phyloP scores from a whole-genome alignment of 768 basidiomycete species.

The Leccinellum luteum region DNA sequence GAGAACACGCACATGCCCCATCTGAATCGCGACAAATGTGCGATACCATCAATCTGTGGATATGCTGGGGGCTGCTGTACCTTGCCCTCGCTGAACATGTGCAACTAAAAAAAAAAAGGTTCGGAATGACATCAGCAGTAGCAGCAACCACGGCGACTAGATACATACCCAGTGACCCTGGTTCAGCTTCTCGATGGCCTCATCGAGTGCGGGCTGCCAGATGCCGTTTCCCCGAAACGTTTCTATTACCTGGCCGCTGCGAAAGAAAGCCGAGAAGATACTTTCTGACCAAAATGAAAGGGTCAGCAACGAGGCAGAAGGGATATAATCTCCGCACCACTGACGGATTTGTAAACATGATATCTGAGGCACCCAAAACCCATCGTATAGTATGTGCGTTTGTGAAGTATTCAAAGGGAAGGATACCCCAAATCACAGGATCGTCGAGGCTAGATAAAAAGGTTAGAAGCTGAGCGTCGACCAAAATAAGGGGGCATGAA shows the following conservation, averaged over 20 bases:
- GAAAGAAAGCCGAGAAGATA: conserved; percentile 81
- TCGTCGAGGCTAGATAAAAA: conserved; percentile 63
- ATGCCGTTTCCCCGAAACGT: conserved; percentile 90
- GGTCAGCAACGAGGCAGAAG: conserved; percentile 12
- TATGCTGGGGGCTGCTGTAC: conserved; percentile 72
- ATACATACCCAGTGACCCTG: conserved; percentile 79
- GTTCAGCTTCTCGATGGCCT: conserved; percentile 78
- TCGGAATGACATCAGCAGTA: background rate
- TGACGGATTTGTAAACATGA: conserved; percentile 93
- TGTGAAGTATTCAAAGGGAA: conserved; percentile 64
- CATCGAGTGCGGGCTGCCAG: conserved; percentile 81
- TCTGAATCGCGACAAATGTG: conserved; percentile 74
- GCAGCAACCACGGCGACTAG: background rate
- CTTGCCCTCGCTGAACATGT: conserved; percentile 88
- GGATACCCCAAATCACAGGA: conserved; percentile 83
- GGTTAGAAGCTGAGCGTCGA: conserved; percentile 4
- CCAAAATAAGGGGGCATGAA: conserved; percentile 11
- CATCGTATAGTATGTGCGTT: conserved; percentile 68
- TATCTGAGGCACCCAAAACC: conserved; percentile 90
- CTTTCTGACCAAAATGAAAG: conserved; percentile 43
- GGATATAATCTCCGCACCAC: conserved; percentile 25
- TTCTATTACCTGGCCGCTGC: conserved; percentile 86
- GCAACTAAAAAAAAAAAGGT: conserved; percentile 60
- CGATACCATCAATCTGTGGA: conserved; percentile 39
- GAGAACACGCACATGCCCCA: conserved; percentile 83